A percentile compares a stretch with the other conserved stretches of the same genome.
Evolutionary conservation across 495 filamentous ascomycete species (phyloP).

Genomic region (Hypoxylon crocopeplum): DNA sequence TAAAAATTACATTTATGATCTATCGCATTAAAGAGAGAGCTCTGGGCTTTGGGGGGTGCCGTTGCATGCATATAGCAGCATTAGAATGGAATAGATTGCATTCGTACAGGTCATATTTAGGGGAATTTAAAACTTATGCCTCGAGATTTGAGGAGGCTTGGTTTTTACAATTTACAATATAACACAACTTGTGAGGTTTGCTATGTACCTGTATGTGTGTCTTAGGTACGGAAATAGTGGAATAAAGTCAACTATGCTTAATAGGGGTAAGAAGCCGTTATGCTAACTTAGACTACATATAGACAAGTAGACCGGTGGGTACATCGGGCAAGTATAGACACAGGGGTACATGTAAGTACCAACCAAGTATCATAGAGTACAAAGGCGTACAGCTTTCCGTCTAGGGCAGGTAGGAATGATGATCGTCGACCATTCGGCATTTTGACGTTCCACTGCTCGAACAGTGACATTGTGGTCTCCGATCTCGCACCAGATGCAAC

Average conservation of each 20-base stretch:
- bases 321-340: not conserved
- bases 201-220: no score
- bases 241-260: no score
- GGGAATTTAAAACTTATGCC: not conserved
- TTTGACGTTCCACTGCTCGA: conserved; percentile 5
- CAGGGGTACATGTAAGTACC: conserved; percentile 22
- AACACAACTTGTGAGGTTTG: no score
- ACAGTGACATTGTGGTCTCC: conserved; percentile 16
- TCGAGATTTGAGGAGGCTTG: no score
- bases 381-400: not conserved
- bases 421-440: not conserved
- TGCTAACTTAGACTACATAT: no score
- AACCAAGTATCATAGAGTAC: conserved; percentile 11
- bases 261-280: no score
- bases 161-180: no score
- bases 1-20: no score
- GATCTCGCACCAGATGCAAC: conserved; percentile 34
- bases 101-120: not conserved
- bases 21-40: not conserved
- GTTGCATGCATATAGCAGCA: not conserved
- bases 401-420: conserved; percentile 6
- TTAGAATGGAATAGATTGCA: no score
- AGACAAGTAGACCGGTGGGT: not conserved
- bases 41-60: conserved; percentile 4
- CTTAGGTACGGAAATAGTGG: no score